phyloP scores from a whole-genome alignment of 768 basidiomycete genomes.

The Mycena filopes region DNA sequence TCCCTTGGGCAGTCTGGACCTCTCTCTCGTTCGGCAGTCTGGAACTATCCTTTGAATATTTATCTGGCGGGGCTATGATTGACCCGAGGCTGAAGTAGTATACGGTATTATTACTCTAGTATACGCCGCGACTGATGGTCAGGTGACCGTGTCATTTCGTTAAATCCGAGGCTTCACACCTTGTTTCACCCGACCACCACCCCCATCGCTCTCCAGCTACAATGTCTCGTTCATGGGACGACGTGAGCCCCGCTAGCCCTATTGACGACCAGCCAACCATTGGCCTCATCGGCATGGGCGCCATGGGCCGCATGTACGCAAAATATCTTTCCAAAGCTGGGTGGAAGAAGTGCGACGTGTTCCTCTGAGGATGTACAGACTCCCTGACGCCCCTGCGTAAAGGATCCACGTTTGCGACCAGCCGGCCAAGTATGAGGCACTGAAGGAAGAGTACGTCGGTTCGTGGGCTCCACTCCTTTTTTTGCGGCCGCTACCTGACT shows the following conservation, averaged over 20 bases:
- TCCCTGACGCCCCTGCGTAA: conserved; percentile 21
- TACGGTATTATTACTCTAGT: no score
- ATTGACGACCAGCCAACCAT: conserved; percentile 71
- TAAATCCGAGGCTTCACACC: neutral
- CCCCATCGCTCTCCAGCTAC: neutral
- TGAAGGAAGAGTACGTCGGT: conserved; percentile 74
- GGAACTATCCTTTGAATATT: no score
- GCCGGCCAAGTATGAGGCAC: conserved; percentile 74
- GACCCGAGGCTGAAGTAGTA: no score
- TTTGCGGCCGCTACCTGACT: neutral
- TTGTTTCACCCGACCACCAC: neutral
- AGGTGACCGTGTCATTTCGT: neutral
- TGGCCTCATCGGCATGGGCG: conserved; percentile 96
- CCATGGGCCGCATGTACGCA: conserved; percentile 97
- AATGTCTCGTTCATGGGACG: conserved; percentile 5
- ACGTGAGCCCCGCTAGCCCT: conserved; percentile 9
- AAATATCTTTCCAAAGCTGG: conserved; percentile 79
- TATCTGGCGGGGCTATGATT: no score
- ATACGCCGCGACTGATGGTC: neutral
- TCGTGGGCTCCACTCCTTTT: neutral
- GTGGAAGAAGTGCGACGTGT: conserved; percentile 78
- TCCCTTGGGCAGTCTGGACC: neutral
- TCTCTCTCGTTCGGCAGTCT: neutral
- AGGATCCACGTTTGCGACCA: conserved; percentile 94
- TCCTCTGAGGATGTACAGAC: conserved; percentile 9